Evolutionary conservation across 192 early-diverging fungal genomes (phyloP).

Genomic region (Entomortierella lignicola): DNA sequence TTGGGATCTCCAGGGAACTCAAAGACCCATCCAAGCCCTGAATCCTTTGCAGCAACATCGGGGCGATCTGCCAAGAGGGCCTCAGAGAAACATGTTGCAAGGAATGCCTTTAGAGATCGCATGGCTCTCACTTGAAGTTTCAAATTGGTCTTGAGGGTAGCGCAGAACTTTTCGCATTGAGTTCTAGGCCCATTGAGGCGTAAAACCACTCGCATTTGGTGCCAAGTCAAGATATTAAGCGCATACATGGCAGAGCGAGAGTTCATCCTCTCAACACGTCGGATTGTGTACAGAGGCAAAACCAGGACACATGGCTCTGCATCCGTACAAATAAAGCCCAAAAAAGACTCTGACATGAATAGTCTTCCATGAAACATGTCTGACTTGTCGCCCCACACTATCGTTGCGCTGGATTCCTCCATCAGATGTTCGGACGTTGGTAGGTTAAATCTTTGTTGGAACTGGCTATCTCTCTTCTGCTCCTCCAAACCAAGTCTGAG

Average conservation of each 20-base stretch:
- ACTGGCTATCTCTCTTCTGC: constrained; percentile 83
- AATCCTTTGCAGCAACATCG: constrained; percentile 58
- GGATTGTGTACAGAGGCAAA: constrained; percentile 90
- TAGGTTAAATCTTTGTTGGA: constrained; percentile 81
- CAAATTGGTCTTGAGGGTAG: constrained; percentile 75
- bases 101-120: constrained; percentile 82
- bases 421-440: constrained; percentile 81
- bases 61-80: constrained; percentile 67
- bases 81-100: constrained; percentile 86
- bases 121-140: constrained; percentile 77
- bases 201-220: constrained; percentile 90
- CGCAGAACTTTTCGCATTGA: constrained; percentile 85
- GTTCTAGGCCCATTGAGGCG: constrained; percentile 75
- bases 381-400: constrained; percentile 64
- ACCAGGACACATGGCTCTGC: constrained; percentile 79
- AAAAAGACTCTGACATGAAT: constrained; percentile 89
- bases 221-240: constrained; percentile 90
- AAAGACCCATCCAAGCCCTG: constrained; percentile 79
- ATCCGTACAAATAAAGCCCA: constrained; percentile 82
- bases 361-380: constrained; percentile 70
- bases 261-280: constrained; percentile 90
- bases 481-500: constrained; percentile 72
- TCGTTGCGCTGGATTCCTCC: constrained; percentile 70
- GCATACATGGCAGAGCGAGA: constrained; percentile 71
- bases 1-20: constrained; percentile 79